Evolutionary conservation across 192 early-diverging fungal genomes (phyloP).

Genomic region (Rhizophagus sp.): DNA sequence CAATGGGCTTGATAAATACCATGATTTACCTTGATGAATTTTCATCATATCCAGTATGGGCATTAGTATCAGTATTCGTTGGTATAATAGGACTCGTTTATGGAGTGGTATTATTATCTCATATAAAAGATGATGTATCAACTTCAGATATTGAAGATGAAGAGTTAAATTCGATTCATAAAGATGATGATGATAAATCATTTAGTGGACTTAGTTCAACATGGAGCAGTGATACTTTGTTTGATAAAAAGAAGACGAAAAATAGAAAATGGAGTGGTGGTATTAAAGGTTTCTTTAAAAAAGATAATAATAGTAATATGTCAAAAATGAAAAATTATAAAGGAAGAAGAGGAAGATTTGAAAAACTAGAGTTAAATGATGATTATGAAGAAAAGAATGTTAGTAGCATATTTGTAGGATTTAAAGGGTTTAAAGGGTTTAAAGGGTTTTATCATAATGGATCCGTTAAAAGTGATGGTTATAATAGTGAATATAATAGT

Average conservation of each 20-base stretch:
- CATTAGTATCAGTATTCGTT: slow-evolving; percentile 44
- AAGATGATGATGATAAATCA: neutral
- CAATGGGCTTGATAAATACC: slow-evolving; percentile 57
- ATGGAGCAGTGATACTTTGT: neutral
- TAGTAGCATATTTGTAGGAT: neutral
- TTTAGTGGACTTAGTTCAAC: neutral
- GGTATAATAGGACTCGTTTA: slow-evolving; percentile 52
- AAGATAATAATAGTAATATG: neutral
- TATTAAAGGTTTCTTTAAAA: neutral
- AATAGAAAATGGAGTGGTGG: neutral
- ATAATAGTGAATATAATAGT: neutral
- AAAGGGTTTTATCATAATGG: neutral
- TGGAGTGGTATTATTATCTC: slow-evolving; percentile 53
- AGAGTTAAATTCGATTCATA: neutral
- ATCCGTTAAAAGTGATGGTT: neutral
- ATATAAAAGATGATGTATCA: slow-evolving; percentile 36
- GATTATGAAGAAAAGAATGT: neutral
- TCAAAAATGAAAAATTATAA: neutral
- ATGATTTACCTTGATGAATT: slow-evolving; percentile 60
- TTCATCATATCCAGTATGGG: slow-evolving; percentile 49
- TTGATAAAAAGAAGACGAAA: neutral
- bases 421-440: neutral
- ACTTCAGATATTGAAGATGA: neutral
- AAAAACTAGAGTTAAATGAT: neutral
- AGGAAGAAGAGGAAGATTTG: neutral